Conservation (phyloP, 169 alveolate species). For the Plasmodium chabaudi region DNA sequence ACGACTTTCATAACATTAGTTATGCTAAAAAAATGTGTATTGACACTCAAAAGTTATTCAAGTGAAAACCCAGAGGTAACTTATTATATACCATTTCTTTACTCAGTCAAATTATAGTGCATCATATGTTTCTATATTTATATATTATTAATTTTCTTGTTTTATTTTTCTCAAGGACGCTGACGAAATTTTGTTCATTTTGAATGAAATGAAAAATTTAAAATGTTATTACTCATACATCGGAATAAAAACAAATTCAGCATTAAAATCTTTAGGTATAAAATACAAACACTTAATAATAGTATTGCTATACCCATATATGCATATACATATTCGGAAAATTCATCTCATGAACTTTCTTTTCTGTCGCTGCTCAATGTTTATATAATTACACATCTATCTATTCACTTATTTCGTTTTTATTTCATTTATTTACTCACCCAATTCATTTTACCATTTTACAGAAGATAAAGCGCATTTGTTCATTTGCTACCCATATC, state of each 20-base stretch:
- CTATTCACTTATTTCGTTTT: neutral
- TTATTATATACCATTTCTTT: neutral
- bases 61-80: conserved; percentile 59
- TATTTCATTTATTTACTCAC: neutral
- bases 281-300: neutral
- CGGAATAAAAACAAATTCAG: conserved; percentile 23
- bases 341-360: neutral
- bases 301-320: neutral
- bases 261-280: conserved; percentile 42
- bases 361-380: neutral
- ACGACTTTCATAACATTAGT: conserved; percentile 57
- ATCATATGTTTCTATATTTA: neutral
- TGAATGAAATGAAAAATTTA: conserved; percentile 66
- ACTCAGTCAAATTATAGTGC: neutral
- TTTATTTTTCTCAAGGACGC: conserved; percentile 8
- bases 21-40: conserved; percentile 69
- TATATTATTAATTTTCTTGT: conserved; percentile 12
- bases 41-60: conserved; percentile 57
- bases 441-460: neutral
- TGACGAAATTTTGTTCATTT: conserved; percentile 67
- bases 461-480: conserved; percentile 72
- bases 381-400: neutral
- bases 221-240: conserved; percentile 57
- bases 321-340: neutral
- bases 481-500: conserved; percentile 70